These are phyloP conservation scores for Phytophthora colocasiae DNA, from an alignment of 352 stramenopile species.

Conservation along the genomic window DNA sequence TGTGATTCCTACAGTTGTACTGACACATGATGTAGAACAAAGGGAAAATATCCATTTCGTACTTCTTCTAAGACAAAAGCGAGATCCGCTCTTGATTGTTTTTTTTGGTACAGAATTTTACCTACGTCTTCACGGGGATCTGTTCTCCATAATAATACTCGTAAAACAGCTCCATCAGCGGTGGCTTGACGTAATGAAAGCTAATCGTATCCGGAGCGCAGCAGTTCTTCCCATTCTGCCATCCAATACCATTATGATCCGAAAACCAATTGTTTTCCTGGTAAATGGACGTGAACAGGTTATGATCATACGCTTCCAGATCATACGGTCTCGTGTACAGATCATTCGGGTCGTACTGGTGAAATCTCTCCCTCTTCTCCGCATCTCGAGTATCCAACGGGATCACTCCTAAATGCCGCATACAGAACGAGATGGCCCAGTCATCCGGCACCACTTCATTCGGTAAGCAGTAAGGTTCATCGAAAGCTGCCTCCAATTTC, in stretches of 20 bases:
- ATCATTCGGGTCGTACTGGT: slow-evolving; percentile 83
- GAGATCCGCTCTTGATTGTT: too few relatives aligned
- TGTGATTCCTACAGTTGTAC: slow-evolving; percentile 72
- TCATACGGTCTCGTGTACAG: slow-evolving; percentile 77
- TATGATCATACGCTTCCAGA: slow-evolving; percentile 75
- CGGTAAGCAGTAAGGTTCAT: slow-evolving; percentile 78
- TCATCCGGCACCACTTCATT: slow-evolving; percentile 80
- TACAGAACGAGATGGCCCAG: slow-evolving; percentile 90
- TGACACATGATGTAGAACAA: slow-evolving; percentile 19
- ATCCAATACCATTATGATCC: slow-evolving; percentile 82
- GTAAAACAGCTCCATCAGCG: slow-evolving; percentile 87
- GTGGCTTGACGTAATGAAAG: slow-evolving; percentile 90
- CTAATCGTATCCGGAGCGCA: slow-evolving; percentile 80
- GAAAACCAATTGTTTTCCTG: slow-evolving; percentile 92
- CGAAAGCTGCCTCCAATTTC: slow-evolving; percentile 70
- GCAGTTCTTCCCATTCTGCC: slow-evolving; percentile 80
- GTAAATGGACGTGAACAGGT: slow-evolving; percentile 78
- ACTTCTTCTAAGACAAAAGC: slow-evolving; percentile 1
- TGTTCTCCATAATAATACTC: slow-evolving; percentile 74
- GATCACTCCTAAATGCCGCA: slow-evolving; percentile 72
- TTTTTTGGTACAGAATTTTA: background rate
- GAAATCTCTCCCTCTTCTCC: slow-evolving; percentile 77
- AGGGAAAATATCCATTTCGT: too few relatives aligned
- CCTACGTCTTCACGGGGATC: slow-evolving; percentile 3
- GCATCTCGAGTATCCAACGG: slow-evolving; percentile 79